phyloP scores from a whole-genome alignment of 768 basidiomycete genomes.

The Termitomyces sp. region DNA sequence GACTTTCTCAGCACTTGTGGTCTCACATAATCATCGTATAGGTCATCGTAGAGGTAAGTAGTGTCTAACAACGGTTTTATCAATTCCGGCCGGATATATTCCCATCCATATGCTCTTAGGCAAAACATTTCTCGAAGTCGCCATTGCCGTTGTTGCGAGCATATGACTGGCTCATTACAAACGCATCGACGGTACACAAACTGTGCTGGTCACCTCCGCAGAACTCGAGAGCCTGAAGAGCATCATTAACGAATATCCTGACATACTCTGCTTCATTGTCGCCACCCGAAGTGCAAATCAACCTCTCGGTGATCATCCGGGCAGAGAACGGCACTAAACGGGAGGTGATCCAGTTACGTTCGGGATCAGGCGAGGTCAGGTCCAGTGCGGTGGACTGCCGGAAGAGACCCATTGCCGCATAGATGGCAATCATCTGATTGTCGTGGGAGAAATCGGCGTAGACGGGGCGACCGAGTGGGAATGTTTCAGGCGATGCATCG shows the following conservation, averaged over 20 bases:
- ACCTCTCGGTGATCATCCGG: constrained; percentile 67
- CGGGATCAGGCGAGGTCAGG: constrained; percentile 25
- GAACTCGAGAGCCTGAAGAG: constrained; percentile 55
- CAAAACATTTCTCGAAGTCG: constrained; percentile 63
- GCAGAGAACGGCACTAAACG: constrained; percentile 70
- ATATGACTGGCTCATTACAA: constrained; percentile 69
- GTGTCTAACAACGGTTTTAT: neutral
- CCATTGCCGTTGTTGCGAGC: constrained; percentile 64
- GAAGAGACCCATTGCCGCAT: constrained; percentile 55
- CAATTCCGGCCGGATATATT: neutral
- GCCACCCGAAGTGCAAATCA: constrained; percentile 36
- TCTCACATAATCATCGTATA: neutral
- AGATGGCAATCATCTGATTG: constrained; percentile 79
- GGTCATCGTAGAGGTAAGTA: neutral
- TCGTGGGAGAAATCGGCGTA: constrained; percentile 87
- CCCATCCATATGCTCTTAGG: constrained; percentile 4
- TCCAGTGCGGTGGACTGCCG: constrained; percentile 28
- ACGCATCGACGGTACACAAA: constrained; percentile 58
- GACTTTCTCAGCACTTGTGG: neutral
- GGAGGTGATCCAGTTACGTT: constrained; percentile 48
- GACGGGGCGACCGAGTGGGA: constrained; percentile 61
- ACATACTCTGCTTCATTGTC: constrained; percentile 37
- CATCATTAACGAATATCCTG: constrained; percentile 77
- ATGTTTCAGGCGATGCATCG: constrained; percentile 54
- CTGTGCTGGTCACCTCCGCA: constrained; percentile 49